Conservation (phyloP, 139 green algal genomes). For the Chlorella sorokiniana region DNA sequence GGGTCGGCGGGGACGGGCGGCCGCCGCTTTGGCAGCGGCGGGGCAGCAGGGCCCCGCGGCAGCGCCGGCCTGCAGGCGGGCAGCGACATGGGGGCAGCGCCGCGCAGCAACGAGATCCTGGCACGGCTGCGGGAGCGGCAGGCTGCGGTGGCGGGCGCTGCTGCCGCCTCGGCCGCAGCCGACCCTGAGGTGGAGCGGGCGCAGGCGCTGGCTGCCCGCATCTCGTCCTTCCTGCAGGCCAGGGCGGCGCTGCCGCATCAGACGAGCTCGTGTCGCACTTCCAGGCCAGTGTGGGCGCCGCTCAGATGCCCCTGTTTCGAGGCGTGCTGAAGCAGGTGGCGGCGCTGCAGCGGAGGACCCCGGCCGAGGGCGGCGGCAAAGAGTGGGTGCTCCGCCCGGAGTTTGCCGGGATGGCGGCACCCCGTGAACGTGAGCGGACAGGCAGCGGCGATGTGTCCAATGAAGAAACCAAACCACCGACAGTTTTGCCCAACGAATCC, state of each 20-base stretch:
- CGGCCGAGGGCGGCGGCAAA: conserved; percentile 37
- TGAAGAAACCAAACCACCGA: too few relatives aligned
- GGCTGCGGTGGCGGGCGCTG: conserved; percentile 22
- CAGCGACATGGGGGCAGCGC: conserved; percentile 27
- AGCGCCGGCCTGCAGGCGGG: neutral
- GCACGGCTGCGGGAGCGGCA: conserved; percentile 54
- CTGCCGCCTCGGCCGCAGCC: conserved; percentile 1
- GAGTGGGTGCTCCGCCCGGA: conserved; percentile 69
- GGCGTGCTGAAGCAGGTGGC: conserved; percentile 77
- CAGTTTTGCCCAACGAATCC: neutral
- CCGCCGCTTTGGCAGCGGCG: conserved; percentile 24
- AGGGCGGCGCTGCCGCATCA: conserved; percentile 50
- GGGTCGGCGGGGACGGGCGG: neutral
- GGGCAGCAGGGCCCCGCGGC: neutral
- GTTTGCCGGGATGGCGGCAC: too few relatives aligned
- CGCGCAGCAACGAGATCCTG: conserved; percentile 52
- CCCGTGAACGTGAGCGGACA: too few relatives aligned
- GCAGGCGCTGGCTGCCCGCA: conserved; percentile 45
- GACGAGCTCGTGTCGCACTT: conserved; percentile 70
- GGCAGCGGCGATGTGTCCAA: too few relatives aligned
- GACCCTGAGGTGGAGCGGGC: conserved; percentile 35
- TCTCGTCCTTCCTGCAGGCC: conserved; percentile 63
- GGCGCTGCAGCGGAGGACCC: conserved; percentile 36
- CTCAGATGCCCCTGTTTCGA: conserved; percentile 69
- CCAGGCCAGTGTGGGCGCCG: conserved; percentile 33